Percentiles rank a stretch among this genome's conserved stretches.
phyloP scores from a whole-genome alignment of 306 rosid species.

The Urtica urens region DNA sequence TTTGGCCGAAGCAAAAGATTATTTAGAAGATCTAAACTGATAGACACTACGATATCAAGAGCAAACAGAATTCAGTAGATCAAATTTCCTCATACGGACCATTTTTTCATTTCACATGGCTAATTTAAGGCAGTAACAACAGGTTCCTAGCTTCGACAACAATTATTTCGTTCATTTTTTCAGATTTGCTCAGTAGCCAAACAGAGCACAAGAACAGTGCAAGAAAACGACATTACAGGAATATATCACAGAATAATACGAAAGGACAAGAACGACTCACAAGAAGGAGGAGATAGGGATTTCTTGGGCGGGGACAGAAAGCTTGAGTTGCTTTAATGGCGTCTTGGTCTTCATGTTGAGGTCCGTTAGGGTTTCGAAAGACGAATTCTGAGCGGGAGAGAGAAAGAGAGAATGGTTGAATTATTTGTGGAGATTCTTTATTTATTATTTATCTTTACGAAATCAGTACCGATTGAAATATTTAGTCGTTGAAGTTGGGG shows the following conservation, averaged over 20 bases:
- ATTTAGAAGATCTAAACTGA: no score
- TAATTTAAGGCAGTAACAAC: no score
- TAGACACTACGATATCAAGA: no score
- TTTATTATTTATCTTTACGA: background rate
- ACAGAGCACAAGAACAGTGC: background rate
- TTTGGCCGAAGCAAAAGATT: no score
- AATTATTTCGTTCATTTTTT: no score
- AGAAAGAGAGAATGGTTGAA: slow-evolving; percentile 12
- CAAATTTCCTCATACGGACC: no score
- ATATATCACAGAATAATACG: no score
- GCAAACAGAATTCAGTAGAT: no score
- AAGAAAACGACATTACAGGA: background rate
- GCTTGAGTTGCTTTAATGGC: slow-evolving; percentile 84
- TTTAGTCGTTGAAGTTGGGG: background rate
- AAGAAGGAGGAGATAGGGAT: slow-evolving; percentile 62
- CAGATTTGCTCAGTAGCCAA: background rate
- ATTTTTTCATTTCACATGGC: no score
- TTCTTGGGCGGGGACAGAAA: slow-evolving; percentile 80
- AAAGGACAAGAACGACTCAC: slow-evolving; percentile 24
- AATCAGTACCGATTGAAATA: slow-evolving; percentile 2
- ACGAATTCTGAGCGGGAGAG: slow-evolving; percentile 5
- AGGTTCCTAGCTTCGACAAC: background rate
- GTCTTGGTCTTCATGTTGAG: slow-evolving; percentile 58
- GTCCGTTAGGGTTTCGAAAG: slow-evolving; percentile 6
- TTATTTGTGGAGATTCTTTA: background rate